phyloP scores from a whole-genome alignment of 257 asterid species.

The Handroanthus guayacan region DNA sequence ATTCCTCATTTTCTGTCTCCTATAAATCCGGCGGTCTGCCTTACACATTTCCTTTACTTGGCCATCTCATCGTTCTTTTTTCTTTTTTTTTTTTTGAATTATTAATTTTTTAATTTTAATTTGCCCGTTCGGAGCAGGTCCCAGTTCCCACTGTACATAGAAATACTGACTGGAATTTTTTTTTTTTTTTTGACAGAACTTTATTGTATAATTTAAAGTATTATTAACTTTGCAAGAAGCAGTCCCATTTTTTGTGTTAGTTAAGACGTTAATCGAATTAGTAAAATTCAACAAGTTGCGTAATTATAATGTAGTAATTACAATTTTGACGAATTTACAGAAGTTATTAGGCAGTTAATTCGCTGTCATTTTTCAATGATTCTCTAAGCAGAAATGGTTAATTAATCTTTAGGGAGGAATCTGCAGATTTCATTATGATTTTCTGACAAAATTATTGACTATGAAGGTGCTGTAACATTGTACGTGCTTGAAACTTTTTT shows the following conservation, averaged over 20 bases:
- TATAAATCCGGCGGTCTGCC: slow-evolving; percentile 40
- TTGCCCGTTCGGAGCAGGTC: no score
- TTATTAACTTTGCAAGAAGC: no score
- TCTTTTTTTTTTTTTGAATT: not conserved
- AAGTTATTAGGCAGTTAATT: not conserved
- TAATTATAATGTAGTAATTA: no score
- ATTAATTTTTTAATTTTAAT: not conserved
- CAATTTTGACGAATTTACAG: not conserved
- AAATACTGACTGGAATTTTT: no score
- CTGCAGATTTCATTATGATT: slow-evolving; percentile 33
- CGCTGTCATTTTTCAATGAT: slow-evolving; percentile 8
- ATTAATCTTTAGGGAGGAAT: slow-evolving; percentile 36
- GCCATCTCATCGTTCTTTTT: not conserved
- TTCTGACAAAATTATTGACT: slow-evolving; percentile 40
- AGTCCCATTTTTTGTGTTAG: no score
- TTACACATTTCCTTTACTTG: slow-evolving; percentile 20
- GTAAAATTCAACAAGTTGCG: no score
- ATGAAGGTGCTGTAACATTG: slow-evolving; percentile 28
- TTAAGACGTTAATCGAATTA: no score
- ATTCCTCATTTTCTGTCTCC: slow-evolving; percentile 31
- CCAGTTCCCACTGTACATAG: no score
- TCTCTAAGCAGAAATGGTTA: not conserved
- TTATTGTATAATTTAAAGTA: no score
- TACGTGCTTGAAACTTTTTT: slow-evolving; percentile 1
- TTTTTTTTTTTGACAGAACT: no score